These are phyloP conservation scores for Fagopyrum homotropicum DNA, from an alignment of 148 eudicot genomes.

Conservation along the genomic window DNA sequence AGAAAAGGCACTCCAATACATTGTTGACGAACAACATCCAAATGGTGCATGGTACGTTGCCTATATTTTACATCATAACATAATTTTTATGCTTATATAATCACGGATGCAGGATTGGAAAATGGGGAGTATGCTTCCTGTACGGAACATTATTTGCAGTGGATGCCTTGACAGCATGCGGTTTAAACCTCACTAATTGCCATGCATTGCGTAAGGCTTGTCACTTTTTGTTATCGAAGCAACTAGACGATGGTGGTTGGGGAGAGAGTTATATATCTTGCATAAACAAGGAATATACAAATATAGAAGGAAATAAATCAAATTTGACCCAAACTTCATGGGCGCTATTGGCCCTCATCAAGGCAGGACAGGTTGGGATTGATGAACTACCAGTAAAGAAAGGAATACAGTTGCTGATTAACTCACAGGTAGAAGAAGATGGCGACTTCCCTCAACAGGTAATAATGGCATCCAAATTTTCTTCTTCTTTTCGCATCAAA, in stretches of 20 bases:
- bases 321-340: constrained; percentile 60
- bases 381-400: constrained; percentile 39
- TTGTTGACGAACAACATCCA: constrained; percentile 35
- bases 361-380: constrained; percentile 52
- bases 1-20: constrained; percentile 18
- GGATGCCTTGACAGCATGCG: constrained; percentile 34
- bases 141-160: constrained; percentile 51
- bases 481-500: too few relatives aligned
- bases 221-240: constrained; percentile 26
- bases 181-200: constrained; percentile 35
- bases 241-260: constrained; percentile 40
- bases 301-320: constrained; percentile 42
- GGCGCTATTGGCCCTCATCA: constrained; percentile 61
- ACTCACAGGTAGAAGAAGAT: constrained; percentile 37
- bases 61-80: too few relatives aligned
- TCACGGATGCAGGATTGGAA: constrained; percentile 36
- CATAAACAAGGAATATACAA: constrained; percentile 40
- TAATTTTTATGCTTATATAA: too few relatives aligned
- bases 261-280: constrained; percentile 49
- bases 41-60: constrained; percentile 50
- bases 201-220: constrained; percentile 28
- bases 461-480: background rate
- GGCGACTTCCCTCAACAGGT: constrained; percentile 73
- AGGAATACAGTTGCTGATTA: constrained; percentile 35
- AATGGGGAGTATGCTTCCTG: constrained; percentile 53